Base-by-base conservation (phyloP, 208 protist species). In the Borovskyia barvae region DNA sequence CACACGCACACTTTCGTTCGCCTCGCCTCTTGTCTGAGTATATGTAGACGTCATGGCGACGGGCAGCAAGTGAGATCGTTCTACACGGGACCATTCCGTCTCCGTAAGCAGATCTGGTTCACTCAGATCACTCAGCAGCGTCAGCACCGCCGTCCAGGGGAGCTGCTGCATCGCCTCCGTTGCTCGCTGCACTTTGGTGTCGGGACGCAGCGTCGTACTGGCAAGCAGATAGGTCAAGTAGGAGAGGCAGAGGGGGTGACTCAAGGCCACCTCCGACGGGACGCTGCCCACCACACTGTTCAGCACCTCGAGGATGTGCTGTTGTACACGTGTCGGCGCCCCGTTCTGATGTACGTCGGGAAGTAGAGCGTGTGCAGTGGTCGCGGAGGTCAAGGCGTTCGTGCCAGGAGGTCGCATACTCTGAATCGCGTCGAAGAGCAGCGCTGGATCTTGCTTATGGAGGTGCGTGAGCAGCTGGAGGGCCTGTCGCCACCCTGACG, bases 161-260 rank as follows among this genome's bases (percentile, higher is more conserved):
- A 91, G 42, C 43, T 57, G 60, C 26, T 41, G 33, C 22, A 87
- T 62, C 14, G 77, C 79, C 0, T 37, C 37, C 30, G 72, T 61
- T 12, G 90, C 74, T 15, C 70, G 55, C 33, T 35, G 53, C 39
- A 69, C 72, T 55, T 94, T 94, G 20, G 72, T 35, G 24, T 82
- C 68, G 2, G 69, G 24, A 26, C 50, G 47, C 28, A 86, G 57
- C 20, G 80, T 84, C 20, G 88, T 94, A 63, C 85, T 91, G 17
- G 82, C 85, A 3, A 76, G 63, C 17, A 94, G 64, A 53, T 94
- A 83, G 22, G 82, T 82, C 17, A 92, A 60, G 59, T 86, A 92
- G 6, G 85, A 92, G 17, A 53, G 42, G 59, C 85, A 92, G 45
- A 94, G 72, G 26, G 66, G 53, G 57, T 83, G 51, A 20, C 52